These are phyloP conservation scores for Suillus subalutaceus DNA, from an alignment of 768 basidiomycete species.

Conservation along the genomic window DNA sequence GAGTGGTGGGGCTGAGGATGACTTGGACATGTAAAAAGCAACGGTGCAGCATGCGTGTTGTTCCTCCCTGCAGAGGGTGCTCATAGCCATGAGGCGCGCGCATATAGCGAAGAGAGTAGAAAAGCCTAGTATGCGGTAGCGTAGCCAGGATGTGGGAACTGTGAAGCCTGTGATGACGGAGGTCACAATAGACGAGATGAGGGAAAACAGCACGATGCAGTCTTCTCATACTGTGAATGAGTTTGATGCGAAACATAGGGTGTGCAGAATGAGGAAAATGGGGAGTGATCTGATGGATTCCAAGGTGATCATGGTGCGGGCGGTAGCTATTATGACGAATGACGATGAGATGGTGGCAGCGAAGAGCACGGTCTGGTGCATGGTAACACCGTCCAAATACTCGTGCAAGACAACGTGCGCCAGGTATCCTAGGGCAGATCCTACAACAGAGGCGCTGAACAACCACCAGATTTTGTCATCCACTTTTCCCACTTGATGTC, in stretches of 20 bases:
- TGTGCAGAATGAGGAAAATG: constrained; percentile 66
- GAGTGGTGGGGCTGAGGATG: too few relatives aligned
- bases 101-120: constrained; percentile 65
- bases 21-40: constrained; percentile 46
- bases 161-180: constrained; percentile 61
- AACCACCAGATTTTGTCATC: too few relatives aligned
- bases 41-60: constrained; percentile 88
- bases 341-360: constrained; percentile 47
- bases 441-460: too few relatives aligned
- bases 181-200: constrained; percentile 59
- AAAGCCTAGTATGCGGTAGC: constrained; percentile 77
- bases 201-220: constrained; percentile 72
- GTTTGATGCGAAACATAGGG: constrained; percentile 31
- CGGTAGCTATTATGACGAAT: constrained; percentile 39
- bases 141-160: constrained; percentile 69
- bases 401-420: too few relatives aligned
- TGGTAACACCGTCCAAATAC: constrained; percentile 44
- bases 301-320: constrained; percentile 35
- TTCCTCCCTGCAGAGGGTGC: constrained; percentile 81
- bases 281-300: constrained; percentile 33
- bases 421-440: too few relatives aligned
- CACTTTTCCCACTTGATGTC: too few relatives aligned
- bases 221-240: constrained; percentile 82
- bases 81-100: constrained; percentile 48
- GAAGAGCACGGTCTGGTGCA: constrained; percentile 55